Evolutionary conservation across 2,329 filamentous ascomycete genomes (phyloP), one percentile per base, ranked within the genome.

Genomic region (Sclerotiophoma versabilis): DNA sequence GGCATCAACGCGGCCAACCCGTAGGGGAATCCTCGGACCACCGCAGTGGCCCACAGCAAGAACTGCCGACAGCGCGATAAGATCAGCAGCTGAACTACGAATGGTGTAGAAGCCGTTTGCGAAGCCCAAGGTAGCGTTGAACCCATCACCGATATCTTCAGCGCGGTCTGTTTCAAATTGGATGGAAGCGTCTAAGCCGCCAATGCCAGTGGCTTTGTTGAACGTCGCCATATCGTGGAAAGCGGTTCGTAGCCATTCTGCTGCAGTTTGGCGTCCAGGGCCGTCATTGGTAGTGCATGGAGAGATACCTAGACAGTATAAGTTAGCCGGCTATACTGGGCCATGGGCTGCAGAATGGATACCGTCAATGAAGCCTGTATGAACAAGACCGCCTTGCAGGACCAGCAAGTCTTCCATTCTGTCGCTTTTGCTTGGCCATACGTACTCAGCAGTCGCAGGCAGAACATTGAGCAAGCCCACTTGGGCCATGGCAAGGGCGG

Each of bases 221-320:
- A 64, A 64, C 0, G 71, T 72, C 1, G 67, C 64, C 42, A 72
- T 64, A 38, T 75, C 74, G 52, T 76, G 73, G 43, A 74, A 75
- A 32, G 70, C 67, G 19, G 69, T 70, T 9, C 73, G 64, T 12
- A 75, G 62, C 68, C 72, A 70, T 49, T 71, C 62, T 5, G 65
- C 63, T 3, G 63, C 51, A 14, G 64, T 67, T 33, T 67, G 64
- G n/a, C 61, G 54, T 4, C 62, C 65, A n/a, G 59, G 63, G 9
- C 25, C n/a, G 9, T 15, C 20, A 14, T 59, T 63, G 30, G 62
- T 62, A 12, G 33, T 55, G 42, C 64, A 67, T 10, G 53, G 55
- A 14, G 25, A 5, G 14, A 67, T 47, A 23, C 62, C 62, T 64
- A 17, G 26, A n/a, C n/a, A n/a, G 12, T 32, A 22, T 34, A 6